Conservation (phyloP, 495 filamentous ascomycete genomes). For the Copromyces sp. region DNA sequence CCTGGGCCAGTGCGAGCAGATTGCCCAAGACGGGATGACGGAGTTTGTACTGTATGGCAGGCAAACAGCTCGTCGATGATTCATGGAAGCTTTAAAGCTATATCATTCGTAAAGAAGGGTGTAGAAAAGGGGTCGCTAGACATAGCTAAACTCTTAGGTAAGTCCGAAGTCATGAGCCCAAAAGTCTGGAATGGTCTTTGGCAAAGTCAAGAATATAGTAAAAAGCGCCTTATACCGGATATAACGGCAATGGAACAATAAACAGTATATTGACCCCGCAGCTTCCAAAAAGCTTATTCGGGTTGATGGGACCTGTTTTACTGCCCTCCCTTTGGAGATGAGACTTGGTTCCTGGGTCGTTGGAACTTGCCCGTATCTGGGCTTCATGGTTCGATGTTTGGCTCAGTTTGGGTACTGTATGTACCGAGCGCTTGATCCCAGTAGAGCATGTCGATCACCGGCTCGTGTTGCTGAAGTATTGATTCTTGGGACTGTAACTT, state of each 20-base stretch:
- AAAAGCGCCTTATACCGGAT: not conserved
- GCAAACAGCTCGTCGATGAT: not conserved
- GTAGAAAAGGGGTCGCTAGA: not conserved
- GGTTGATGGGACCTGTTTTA: not conserved
- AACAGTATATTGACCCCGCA: not conserved
- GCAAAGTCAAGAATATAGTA: not conserved
- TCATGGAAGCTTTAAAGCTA: not conserved
- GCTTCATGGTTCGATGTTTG: not conserved
- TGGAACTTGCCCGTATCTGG: not conserved
- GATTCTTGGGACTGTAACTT: not conserved
- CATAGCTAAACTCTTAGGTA: not conserved
- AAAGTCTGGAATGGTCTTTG: not conserved
- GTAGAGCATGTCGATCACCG: not conserved
- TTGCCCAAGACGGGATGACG: not conserved
- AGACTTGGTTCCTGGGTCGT: not conserved
- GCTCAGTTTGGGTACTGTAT: not conserved
- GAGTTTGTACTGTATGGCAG: not conserved
- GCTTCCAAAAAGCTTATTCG: not conserved
- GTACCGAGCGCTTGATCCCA: not conserved
- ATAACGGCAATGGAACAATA: not conserved
- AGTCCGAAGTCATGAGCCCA: not conserved
- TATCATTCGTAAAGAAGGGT: not conserved
- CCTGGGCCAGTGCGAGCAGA: not conserved
- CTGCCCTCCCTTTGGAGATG: not conserved
- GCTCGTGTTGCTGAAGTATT: not conserved